Evolutionary conservation across 2,329 filamentous ascomycete species (phyloP).

Genomic region (Paramyrothecium sp.): DNA sequence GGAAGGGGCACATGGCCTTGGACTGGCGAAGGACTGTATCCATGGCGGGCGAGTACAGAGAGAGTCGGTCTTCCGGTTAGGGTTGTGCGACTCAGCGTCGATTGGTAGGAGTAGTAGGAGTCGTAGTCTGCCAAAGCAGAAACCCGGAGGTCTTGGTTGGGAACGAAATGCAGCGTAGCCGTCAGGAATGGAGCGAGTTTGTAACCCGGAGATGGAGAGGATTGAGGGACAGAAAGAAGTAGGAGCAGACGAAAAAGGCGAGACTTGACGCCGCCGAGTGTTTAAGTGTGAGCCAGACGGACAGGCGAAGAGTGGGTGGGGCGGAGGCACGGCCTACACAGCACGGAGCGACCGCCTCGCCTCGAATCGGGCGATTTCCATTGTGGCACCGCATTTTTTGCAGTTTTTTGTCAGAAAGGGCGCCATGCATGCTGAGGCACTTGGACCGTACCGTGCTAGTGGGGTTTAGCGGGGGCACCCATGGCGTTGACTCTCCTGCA

Average conservation of each 20-base stretch:
- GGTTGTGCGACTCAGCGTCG: not conserved
- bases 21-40: slow-evolving; percentile 94
- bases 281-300: slow-evolving; percentile 3
- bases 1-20: slow-evolving; percentile 94
- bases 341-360: not conserved
- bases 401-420: not conserved
- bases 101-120: not conserved
- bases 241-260: slow-evolving; percentile 7
- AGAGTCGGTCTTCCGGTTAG: not conserved
- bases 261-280: not conserved
- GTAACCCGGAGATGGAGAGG: slow-evolving; percentile 13
- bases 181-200: not conserved
- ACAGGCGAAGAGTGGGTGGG: not conserved
- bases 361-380: not conserved
- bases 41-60: slow-evolving; percentile 51
- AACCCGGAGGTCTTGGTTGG: not conserved
- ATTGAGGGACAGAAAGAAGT: slow-evolving; percentile 11
- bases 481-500: not conserved
- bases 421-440: not conserved
- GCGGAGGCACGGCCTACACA: not conserved
- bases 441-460: not conserved
- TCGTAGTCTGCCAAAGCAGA: not conserved
- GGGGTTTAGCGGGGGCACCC: not conserved
- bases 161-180: not conserved
- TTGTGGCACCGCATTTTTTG: not conserved